Percentiles rank a stretch among this genome's conserved stretches.
phyloP scores from a whole-genome alignment of 75 land plant species.

The Azolla pinnata region DNA sequence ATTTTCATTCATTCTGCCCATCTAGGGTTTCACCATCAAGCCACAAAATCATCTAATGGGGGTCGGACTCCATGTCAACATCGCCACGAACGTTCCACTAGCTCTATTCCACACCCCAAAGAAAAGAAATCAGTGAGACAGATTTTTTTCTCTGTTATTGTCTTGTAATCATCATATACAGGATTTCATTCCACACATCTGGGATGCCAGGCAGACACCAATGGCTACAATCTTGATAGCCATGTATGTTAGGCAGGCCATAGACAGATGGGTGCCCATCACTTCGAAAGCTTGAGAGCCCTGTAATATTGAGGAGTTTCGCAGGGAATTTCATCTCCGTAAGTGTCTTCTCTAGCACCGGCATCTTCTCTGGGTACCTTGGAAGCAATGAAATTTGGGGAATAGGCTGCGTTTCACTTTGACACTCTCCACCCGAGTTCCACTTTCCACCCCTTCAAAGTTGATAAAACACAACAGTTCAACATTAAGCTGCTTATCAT shows the following conservation, averaged over 20 bases:
- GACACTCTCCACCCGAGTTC: conserved; percentile 71
- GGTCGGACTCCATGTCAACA: too few species aligned
- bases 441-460: conserved; percentile 65
- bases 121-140: too few species aligned
- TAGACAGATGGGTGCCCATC: conserved; percentile 27
- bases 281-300: conserved; percentile 16
- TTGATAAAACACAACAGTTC: too few species aligned
- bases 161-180: conserved; percentile 6
- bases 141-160: too few species aligned
- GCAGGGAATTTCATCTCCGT: conserved; percentile 11
- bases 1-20: too few species aligned
- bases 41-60: too few species aligned
- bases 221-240: conserved; percentile 26
- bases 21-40: too few species aligned
- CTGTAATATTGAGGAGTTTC: conserved; percentile 23
- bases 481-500: too few species aligned
- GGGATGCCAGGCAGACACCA: conserved; percentile 30
- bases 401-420: conserved; percentile 17
- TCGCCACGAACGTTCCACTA: too few species aligned
- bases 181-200: conserved; percentile 26
- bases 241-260: not conserved
- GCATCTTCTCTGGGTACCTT: not conserved
- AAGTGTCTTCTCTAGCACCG: not conserved
- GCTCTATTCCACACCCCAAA: too few species aligned
- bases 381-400: not conserved